phyloP scores from a whole-genome alignment of 768 basidiomycete genomes.

The Phylloporus arenicola region DNA sequence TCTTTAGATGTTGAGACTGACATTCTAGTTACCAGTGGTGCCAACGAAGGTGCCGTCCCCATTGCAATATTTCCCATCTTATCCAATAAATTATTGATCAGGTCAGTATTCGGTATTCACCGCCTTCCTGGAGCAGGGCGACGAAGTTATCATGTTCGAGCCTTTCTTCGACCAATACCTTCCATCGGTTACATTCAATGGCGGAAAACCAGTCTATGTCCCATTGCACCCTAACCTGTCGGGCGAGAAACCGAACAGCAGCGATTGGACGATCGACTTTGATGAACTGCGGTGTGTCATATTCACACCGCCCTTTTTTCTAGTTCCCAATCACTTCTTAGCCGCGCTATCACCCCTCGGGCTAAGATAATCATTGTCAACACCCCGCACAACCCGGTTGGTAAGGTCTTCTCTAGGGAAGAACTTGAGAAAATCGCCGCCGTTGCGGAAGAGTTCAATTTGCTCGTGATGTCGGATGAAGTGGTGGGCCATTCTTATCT shows the following conservation, averaged over 20 bases:
- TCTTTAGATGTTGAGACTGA: constrained; percentile 79
- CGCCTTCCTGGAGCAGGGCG: constrained; percentile 86
- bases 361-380: constrained; percentile 95
- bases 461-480: constrained; percentile 93
- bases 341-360: constrained; percentile 77
- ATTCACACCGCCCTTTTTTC: background rate
- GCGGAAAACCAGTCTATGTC: constrained; percentile 88
- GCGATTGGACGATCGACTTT: constrained; percentile 87
- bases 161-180: constrained; percentile 97
- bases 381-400: constrained; percentile 97
- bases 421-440: constrained; percentile 85
- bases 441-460: constrained; percentile 86
- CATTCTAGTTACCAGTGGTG: constrained; percentile 92
- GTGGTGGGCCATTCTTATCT: constrained; percentile 56
- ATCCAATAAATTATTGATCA: constrained; percentile 12
- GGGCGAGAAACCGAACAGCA: constrained; percentile 46
- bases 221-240: constrained; percentile 83
- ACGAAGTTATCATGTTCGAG: constrained; percentile 98
- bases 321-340: constrained; percentile 23
- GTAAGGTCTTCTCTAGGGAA: constrained; percentile 83
- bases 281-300: constrained; percentile 70
- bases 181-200: constrained; percentile 90
- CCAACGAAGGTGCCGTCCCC: constrained; percentile 75
- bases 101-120: constrained; percentile 92
- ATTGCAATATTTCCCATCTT: background rate